phyloP scores from a whole-genome alignment of 2,329 filamentous ascomycete species.

The Venturia effusa region DNA sequence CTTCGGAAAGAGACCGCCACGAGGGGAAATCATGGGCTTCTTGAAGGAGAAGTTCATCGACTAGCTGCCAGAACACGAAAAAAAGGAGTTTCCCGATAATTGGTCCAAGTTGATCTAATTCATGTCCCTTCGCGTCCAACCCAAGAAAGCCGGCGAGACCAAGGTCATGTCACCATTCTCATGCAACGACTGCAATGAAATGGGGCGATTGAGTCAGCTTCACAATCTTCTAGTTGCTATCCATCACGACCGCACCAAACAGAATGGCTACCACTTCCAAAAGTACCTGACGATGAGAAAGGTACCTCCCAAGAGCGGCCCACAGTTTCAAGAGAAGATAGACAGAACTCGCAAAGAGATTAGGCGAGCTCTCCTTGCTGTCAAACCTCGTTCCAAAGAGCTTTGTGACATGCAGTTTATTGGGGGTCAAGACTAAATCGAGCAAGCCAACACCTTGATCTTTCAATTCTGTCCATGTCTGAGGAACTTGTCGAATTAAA shows the following conservation, averaged over 20 bases:
- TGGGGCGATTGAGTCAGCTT: background rate
- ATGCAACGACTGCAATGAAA: background rate
- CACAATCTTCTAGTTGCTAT: background rate
- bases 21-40: background rate
- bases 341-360: too few relatives aligned
- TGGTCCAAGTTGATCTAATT: background rate
- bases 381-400: too few relatives aligned
- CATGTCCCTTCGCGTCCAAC: background rate
- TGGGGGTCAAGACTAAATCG: too few relatives aligned
- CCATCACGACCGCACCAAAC: background rate
- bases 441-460: too few relatives aligned
- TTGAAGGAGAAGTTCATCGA: background rate
- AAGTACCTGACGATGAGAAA: background rate
- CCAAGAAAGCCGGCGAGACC: background rate
- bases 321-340: background rate
- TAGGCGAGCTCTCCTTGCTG: too few relatives aligned
- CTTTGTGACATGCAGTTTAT: too few relatives aligned
- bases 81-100: background rate
- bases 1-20: background rate
- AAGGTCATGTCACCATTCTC: background rate
- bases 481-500: too few relatives aligned
- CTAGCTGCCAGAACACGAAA: background rate
- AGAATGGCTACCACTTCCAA: background rate
- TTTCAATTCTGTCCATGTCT: too few relatives aligned
- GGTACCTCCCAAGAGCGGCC: background rate